These are phyloP conservation scores for Trichoderma arundinaceum DNA, from an alignment of 2,329 filamentous ascomycete species.

Conservation along the genomic window DNA sequence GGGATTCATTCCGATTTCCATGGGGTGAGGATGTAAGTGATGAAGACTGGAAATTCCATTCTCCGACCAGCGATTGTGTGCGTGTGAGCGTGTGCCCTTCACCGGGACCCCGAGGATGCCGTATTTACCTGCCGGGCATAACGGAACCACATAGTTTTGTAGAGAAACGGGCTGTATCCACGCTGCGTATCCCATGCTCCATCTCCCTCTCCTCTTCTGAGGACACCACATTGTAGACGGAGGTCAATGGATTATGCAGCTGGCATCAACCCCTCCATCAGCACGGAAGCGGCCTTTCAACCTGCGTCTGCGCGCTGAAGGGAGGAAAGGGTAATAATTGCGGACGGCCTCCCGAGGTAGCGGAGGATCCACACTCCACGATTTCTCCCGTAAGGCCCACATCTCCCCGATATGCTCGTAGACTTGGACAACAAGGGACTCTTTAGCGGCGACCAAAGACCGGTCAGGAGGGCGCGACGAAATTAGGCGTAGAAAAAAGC, in stretches of 20 bases:
- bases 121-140: slow-evolving; percentile 10
- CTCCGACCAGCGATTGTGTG: background rate
- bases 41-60: slow-evolving; percentile 5
- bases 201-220: background rate
- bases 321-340: slow-evolving; percentile 3
- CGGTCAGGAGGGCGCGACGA: slow-evolving; percentile 22
- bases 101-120: background rate
- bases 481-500: background rate
- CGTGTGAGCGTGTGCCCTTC: background rate
- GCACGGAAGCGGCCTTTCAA: background rate
- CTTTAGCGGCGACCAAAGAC: slow-evolving; percentile 25
- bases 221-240: background rate
- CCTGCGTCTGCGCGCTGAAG: background rate
- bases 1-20: background rate
- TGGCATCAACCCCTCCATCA: background rate
- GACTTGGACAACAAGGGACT: background rate
- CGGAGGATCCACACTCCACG: slow-evolving; percentile 28
- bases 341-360: slow-evolving; percentile 29
- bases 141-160: background rate
- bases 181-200: background rate
- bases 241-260: background rate
- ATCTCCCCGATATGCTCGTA: slow-evolving; percentile 19
- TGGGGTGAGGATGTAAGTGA: background rate
- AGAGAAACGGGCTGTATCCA: background rate
- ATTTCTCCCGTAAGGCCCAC: slow-evolving; percentile 26